A percentile compares a stretch with the other conserved stretches of the same genome.
Evolutionary conservation across 2,329 filamentous ascomycete genomes (phyloP).

Genomic region (Phaeosphaeriaceae sp.): DNA sequence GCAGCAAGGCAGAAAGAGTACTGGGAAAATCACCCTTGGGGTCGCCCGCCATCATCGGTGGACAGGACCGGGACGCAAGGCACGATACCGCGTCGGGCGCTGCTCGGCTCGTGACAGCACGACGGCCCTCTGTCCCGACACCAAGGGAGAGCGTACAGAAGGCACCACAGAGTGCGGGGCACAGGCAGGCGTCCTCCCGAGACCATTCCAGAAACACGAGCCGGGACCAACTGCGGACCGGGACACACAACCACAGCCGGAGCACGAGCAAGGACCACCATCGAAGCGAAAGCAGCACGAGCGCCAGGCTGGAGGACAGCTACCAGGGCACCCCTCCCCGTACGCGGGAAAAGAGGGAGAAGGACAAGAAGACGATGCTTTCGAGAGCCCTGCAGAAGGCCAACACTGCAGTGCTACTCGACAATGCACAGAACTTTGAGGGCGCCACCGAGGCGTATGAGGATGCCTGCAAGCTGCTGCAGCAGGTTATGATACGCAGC

Average conservation of each 20-base stretch:
- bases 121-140: conserved; percentile 27
- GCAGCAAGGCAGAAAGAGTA: conserved; percentile 37
- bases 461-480: conserved; percentile 87
- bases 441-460: conserved; percentile 88
- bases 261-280: conserved; percentile 30
- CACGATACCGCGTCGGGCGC: conserved; percentile 29
- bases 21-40: conserved; percentile 43
- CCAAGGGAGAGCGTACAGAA: conserved; percentile 32
- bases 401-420: conserved; percentile 91
- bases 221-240: conserved; percentile 29
- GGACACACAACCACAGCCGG: conserved; percentile 33
- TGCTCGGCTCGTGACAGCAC: conserved; percentile 29
- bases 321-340: conserved; percentile 44
- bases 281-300: conserved; percentile 43
- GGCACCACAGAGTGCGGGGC: conserved; percentile 29
- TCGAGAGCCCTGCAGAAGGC: conserved; percentile 95
- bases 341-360: conserved; percentile 55
- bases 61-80: conserved; percentile 41
- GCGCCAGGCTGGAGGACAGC: conserved; percentile 42
- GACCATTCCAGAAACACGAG: conserved; percentile 23
- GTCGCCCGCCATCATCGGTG: conserved; percentile 43
- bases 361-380: conserved; percentile 87
- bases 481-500: conserved; percentile 86
- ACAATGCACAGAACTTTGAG: conserved; percentile 95
- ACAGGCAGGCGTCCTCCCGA: conserved; percentile 21